Percentiles rank a stretch among this genome's conserved stretches.
phyloP scores from a whole-genome alignment of 1,284 basidiomycete genomes.

The Ustilago xerochloae region DNA sequence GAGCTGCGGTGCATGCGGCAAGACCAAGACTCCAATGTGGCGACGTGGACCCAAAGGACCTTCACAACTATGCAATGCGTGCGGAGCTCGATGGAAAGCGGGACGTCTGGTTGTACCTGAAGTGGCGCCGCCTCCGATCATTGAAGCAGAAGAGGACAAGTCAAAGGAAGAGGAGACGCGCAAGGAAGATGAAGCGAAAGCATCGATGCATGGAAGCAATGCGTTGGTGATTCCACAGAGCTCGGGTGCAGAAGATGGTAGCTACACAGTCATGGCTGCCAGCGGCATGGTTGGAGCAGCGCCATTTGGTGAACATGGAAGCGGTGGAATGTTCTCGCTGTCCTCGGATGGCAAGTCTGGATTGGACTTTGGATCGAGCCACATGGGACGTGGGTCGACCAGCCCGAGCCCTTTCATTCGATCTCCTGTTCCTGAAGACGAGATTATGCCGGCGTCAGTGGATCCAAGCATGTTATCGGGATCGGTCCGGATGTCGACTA shows the following conservation, averaged over 20 bases:
- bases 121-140: slow-evolving; percentile 58
- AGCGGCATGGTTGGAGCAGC: slow-evolving; percentile 26
- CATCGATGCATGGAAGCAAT: slow-evolving; percentile 50
- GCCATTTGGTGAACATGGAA: slow-evolving; percentile 24
- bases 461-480: slow-evolving; percentile 52
- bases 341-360: slow-evolving; percentile 27
- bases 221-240: slow-evolving; percentile 48
- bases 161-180: slow-evolving; percentile 36
- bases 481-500: slow-evolving; percentile 14
- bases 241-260: slow-evolving; percentile 31
- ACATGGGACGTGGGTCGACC: slow-evolving; percentile 33
- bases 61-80: slow-evolving; percentile 65
- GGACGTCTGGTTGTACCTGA: slow-evolving; percentile 63
- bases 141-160: slow-evolving; percentile 50
- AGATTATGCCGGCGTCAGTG: slow-evolving; percentile 49
- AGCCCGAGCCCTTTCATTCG: slow-evolving; percentile 52
- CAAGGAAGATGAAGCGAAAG: slow-evolving; percentile 39
- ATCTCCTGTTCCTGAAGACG: slow-evolving; percentile 41
- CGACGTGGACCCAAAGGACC: slow-evolving; percentile 63
- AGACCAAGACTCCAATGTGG: slow-evolving; percentile 67
- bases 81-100: slow-evolving; percentile 66
- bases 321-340: slow-evolving; percentile 18
- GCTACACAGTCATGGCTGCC: slow-evolving; percentile 29
- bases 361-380: slow-evolving; percentile 27
- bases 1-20: slow-evolving; percentile 64